Evolutionary conservation across 352 stramenopile species (phyloP).

Genomic region (Aphanomyces cochlioides): DNA sequence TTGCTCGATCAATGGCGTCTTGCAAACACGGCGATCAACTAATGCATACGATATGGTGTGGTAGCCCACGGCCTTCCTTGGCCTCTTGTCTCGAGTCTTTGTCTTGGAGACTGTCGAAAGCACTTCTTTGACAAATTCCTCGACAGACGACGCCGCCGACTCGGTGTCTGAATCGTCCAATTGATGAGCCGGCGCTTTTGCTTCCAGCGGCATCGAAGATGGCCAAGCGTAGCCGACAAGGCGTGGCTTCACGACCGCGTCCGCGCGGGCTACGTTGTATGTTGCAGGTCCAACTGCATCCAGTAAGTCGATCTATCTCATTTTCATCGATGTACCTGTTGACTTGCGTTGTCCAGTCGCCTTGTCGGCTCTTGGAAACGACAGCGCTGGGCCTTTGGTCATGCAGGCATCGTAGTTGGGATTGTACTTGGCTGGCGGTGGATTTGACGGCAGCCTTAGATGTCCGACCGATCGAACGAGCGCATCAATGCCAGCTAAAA

Average conservation of each 20-base stretch:
- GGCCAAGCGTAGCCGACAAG: not conserved
- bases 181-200: not conserved
- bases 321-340: not conserved
- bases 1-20: conserved; percentile 16
- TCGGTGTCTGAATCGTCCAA: conserved; percentile 6
- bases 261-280: not conserved
- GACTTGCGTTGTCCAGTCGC: not conserved
- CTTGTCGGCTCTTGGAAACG: not conserved
- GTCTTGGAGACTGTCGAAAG: not conserved
- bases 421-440: conserved; percentile 5
- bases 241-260: not conserved
- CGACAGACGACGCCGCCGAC: not conserved
- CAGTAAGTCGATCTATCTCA: not conserved
- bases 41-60: conserved; percentile 22
- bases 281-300: not conserved
- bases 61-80: not conserved
- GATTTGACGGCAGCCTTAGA: not conserved
- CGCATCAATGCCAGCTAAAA: conserved; percentile 1
- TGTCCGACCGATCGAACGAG: not conserved
- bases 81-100: not conserved
- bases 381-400: not conserved
- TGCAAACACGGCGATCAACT: conserved; percentile 12
- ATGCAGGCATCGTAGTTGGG: not conserved
- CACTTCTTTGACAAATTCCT: not conserved
- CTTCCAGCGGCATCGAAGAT: not conserved